Evolutionary conservation across 495 filamentous ascomycete species (phyloP), one percentile per base, ranked within the genome.

Genomic region (Parmelia sp.): DNA sequence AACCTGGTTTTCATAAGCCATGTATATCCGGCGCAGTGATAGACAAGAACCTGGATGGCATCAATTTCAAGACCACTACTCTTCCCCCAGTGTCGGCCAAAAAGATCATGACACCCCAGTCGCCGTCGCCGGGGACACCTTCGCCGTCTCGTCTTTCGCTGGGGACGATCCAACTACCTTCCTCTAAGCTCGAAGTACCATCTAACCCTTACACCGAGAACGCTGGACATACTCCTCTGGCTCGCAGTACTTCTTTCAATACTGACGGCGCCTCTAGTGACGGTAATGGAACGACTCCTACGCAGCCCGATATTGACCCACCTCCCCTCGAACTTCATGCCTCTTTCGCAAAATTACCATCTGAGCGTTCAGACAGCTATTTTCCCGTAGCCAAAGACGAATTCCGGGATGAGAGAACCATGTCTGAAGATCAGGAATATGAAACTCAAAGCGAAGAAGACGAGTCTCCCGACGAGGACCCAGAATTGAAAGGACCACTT

Each of bases 151-250:
- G 58, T 23, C 23, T 58, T n/a, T 68, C 69, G 8, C 44, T 62
- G 7, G 25, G 27, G 17, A 42, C 42, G 2, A 36, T 44, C n/a
- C 23, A 40, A 17, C 55, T 57, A 21, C 37, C 58, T 36, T 23
- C 37, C 4, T 39, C 55, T 31, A n/a, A 44, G 21, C 37, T 68
- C 21, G 29, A 40, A 7, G 49, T 47, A 31, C 57, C 61, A 37
- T 21, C 51, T 3, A 65, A 67, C 17, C 58, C 61, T 11, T 57
- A 64, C 27, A 62, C 55, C 4, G 63, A 58, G 40, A 49, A 71
- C 42, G 70, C 70, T 23, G 70, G 70, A 19, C 68, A 71, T 44
- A 71, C 70, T 23, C 70, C 70, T 8, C 23, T 68, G 15, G 62
- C 63, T 37, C 58, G 60, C 11, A 31, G 60, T n/a, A 45, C 68